Evolutionary conservation across 2,329 filamentous ascomycete genomes (phyloP).

Genomic region (Mycosphaerella sp.): DNA sequence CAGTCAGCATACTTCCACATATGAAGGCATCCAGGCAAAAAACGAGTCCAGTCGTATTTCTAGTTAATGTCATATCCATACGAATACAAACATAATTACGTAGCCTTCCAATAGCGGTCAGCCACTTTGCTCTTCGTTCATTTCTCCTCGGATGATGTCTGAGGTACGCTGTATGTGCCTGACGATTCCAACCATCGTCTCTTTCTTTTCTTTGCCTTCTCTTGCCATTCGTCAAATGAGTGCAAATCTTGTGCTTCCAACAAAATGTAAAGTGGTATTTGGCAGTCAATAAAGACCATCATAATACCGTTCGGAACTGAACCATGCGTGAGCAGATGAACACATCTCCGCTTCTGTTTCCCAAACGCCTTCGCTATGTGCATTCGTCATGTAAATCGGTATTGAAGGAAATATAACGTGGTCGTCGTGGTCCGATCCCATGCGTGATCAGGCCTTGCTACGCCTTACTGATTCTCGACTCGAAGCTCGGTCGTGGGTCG

Average conservation of each 20-base stretch:
- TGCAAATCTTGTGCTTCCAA: conserved; percentile 19
- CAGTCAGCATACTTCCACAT: no score
- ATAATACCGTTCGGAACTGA: conserved; percentile 10
- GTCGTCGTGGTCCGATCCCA: conserved; percentile 7
- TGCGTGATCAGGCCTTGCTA: background rate
- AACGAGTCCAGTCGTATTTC: background rate
- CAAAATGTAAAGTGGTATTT: conserved; percentile 6
- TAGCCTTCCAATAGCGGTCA: conserved; percentile 12
- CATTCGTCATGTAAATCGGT: conserved; percentile 16
- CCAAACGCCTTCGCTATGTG: conserved; percentile 16
- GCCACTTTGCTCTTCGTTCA: conserved; percentile 2
- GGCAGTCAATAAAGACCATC: conserved; percentile 3
- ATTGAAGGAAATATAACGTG: conserved; percentile 12
- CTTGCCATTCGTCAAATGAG: conserved; percentile 10
- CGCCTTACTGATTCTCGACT: conserved; percentile 21
- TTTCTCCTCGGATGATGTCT: conserved; percentile 3
- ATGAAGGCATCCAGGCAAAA: no score
- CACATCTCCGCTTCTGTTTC: conserved; percentile 5
- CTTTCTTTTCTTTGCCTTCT: conserved; percentile 2
- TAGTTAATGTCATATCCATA: conserved; percentile 14
- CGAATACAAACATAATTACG: conserved; percentile 21
- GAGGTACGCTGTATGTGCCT: conserved; percentile 11
- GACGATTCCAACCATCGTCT: conserved; percentile 4
- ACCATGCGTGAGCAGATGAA: conserved; percentile 10
- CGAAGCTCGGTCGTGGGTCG: conserved; percentile 31